Evolutionary conservation across 2,329 filamentous ascomycete genomes (phyloP).

Genomic region (Sclerotinia subarctica): DNA sequence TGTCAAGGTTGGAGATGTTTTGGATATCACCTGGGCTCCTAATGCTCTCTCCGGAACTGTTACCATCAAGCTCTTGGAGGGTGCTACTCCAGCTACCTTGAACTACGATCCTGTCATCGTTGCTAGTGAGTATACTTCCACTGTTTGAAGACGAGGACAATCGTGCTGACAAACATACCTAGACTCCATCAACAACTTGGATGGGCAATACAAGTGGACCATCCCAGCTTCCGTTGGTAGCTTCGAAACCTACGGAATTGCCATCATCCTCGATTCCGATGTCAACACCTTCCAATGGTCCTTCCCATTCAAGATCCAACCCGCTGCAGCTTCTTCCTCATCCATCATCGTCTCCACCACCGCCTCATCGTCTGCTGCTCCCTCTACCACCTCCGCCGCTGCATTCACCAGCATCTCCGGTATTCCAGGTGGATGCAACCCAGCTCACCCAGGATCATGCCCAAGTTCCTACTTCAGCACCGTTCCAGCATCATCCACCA

Average conservation of each 20-base stretch:
- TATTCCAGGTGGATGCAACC: slow-evolving; percentile 14
- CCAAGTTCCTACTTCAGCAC: background rate
- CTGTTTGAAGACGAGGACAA: background rate
- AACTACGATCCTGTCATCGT: slow-evolving; percentile 43
- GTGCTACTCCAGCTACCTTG: slow-evolving; percentile 46
- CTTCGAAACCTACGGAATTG: slow-evolving; percentile 54
- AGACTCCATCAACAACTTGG: slow-evolving; percentile 49
- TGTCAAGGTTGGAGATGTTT: slow-evolving; percentile 49
- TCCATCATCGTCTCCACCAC: slow-evolving; percentile 10
- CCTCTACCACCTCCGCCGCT: background rate
- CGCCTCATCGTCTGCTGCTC: slow-evolving; percentile 4
- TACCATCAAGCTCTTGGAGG: slow-evolving; percentile 55
- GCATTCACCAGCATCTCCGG: slow-evolving; percentile 9
- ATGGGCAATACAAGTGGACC: slow-evolving; percentile 49
- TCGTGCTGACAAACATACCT: slow-evolving; percentile 23
- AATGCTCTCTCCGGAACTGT: slow-evolving; percentile 45
- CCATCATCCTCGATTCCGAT: slow-evolving; percentile 48
- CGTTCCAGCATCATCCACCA: background rate
- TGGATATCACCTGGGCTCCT: slow-evolving; percentile 50
- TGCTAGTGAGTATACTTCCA: slow-evolving; percentile 45
- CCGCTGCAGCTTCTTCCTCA: slow-evolving; percentile 12
- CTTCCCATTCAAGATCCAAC: slow-evolving; percentile 49
- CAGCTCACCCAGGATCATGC: slow-evolving; percentile 3
- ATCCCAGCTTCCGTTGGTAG: slow-evolving; percentile 47
- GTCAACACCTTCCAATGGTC: slow-evolving; percentile 58